A percentile compares a stretch with the other conserved stretches of the same genome.
phyloP scores from a whole-genome alignment of 1,284 basidiomycete species.

The Cryptococcus depauperatus region DNA sequence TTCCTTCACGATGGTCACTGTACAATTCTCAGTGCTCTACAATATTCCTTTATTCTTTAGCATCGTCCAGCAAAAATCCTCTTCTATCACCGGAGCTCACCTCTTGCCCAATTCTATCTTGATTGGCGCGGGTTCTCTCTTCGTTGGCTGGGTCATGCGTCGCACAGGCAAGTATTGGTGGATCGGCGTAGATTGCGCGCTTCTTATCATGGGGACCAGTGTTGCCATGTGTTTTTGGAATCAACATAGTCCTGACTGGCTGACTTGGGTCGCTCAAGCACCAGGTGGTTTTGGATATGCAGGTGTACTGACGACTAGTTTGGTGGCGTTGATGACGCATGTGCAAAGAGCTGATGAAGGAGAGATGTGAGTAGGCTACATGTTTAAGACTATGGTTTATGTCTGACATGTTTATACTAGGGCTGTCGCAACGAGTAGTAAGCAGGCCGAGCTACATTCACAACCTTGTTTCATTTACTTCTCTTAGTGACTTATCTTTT shows the following conservation, averaged over 20 bases:
- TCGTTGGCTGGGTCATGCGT: constrained; percentile 80
- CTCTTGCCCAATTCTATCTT: constrained; percentile 61
- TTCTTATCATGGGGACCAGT: constrained; percentile 20
- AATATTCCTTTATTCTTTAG: constrained; percentile 85
- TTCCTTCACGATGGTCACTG: constrained; percentile 57
- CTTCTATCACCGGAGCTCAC: constrained; percentile 69
- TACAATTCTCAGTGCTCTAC: constrained; percentile 76
- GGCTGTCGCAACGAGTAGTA: constrained; percentile 76
- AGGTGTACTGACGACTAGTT: constrained; percentile 29
- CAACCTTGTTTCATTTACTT: constrained; percentile 1
- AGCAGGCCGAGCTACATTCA: constrained; percentile 30
- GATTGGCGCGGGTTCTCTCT: constrained; percentile 70
- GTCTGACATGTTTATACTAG: no score
- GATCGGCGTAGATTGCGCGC: constrained; percentile 39
- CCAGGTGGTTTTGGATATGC: constrained; percentile 36
- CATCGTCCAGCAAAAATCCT: constrained; percentile 67
- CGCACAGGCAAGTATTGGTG: constrained; percentile 69
- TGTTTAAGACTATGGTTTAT: no score
- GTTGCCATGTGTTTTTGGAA: constrained; percentile 25
- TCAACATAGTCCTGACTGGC: constrained; percentile 48
- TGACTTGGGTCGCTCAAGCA: constrained; percentile 29
- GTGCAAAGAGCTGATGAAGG: constrained; percentile 28
- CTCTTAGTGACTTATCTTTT: constrained; percentile 77
- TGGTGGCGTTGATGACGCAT: constrained; percentile 36
- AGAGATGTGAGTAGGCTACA: constrained; percentile 23